Conservation (phyloP, 176 grass and related monocot species). For the Ensete ventricosum region DNA sequence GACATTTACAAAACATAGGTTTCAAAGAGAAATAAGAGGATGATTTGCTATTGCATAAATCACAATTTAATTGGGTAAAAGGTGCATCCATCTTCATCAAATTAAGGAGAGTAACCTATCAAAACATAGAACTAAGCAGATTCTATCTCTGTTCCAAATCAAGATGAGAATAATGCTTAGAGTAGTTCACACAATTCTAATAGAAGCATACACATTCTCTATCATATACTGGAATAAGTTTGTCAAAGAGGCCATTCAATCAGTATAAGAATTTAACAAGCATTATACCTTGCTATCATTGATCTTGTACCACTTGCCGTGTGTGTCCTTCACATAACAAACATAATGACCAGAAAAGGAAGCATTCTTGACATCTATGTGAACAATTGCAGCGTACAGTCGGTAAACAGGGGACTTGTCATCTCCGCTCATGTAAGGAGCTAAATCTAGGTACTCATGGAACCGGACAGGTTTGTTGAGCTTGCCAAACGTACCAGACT, state of each 20-base stretch:
- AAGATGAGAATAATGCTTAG: not conserved
- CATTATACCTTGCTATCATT: slow-evolving; percentile 69
- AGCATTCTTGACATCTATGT: slow-evolving; percentile 52
- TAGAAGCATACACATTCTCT: too few species aligned
- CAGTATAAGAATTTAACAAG: not conserved
- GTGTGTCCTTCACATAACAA: slow-evolving; percentile 72
- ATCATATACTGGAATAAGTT: too few species aligned
- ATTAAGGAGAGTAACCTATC: not conserved
- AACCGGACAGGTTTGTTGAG: slow-evolving; percentile 63
- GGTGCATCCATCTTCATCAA: not conserved
- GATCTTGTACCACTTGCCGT: slow-evolving; percentile 68
- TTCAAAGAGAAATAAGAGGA: not conserved
- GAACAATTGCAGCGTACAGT: slow-evolving; percentile 88
- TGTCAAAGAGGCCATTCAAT: not conserved
- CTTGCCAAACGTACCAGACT: slow-evolving; percentile 74
- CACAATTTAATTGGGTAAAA: not conserved
- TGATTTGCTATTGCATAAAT: not conserved
- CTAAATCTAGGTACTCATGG: slow-evolving; percentile 54
- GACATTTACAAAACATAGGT: not conserved
- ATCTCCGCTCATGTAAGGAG: slow-evolving; percentile 59
- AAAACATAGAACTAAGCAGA: not conserved
- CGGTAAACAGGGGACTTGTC: slow-evolving; percentile 66
- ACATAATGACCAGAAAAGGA: slow-evolving; percentile 80
- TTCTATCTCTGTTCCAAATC: not conserved
- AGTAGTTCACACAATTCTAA: too few species aligned